Evolutionary conservation across 371 early-diverging fungal species (phyloP), one percentile per base, ranked within the genome.

Genomic region (Lichtheimia hyalospora): DNA sequence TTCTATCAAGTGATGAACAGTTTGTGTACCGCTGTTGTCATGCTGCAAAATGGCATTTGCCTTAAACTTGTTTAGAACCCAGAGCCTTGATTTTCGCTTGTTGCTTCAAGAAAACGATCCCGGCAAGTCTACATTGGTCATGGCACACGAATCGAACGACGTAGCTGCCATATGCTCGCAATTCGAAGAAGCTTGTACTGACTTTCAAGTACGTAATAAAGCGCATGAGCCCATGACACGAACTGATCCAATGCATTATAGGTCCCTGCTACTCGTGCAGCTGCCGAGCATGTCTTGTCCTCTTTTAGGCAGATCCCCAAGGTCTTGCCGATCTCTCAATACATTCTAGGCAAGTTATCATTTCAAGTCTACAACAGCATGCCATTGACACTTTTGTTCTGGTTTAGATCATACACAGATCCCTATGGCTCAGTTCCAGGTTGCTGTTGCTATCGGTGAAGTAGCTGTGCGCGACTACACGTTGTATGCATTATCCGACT

Each of bases 111-210:
- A 27, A 27, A 27, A 34, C 34, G 34, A 34, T 34, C 34, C 34
- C 34, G 34, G 34, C 34, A 34, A 27, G 27, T 27, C 2, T 1
- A 27, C 27, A 27, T 3, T 34, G 10, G 34, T 16, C n/a, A 46
- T 46, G 46, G 46, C 46, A 21, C 46, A 46, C n/a, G n/a, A n/a
- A n/a, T 18, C 46, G 55, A 41, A 40, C 40, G 72, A 73, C 43
- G 71, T 67, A 16, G 74, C 73, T 49, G 23, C 58, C n/a, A 70
- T 73, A 46, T 60, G 57, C 48, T 69, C 70, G 23, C 83, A 84
- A 54, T 84, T 85, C 59, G 86, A 86, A 66, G 85, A 86, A 66
- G 86, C 87, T 12, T 89, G 89, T 64, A 72, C 74, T 16, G 87
- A 87, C 63, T 76, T 86, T 52, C 84, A 84, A 77, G 89, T 86